Conservation (phyloP, 352 stramenopile species). For the Plasmopara viticola region DNA sequence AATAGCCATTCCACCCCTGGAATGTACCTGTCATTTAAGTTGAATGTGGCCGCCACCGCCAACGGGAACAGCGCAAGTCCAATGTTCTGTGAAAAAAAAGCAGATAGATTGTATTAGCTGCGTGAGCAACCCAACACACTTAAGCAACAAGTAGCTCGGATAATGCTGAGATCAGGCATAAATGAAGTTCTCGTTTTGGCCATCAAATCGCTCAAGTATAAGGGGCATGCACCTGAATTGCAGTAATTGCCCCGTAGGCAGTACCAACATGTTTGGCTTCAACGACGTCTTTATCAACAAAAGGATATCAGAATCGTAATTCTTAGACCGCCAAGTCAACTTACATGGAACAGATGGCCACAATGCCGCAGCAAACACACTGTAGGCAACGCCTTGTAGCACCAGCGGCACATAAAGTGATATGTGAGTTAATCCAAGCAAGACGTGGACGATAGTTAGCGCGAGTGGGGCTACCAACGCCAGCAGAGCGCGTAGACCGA, state of each 20-base stretch:
- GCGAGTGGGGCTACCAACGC: slow-evolving; percentile 66
- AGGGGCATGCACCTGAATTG: slow-evolving; percentile 81
- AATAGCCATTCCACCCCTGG: slow-evolving; percentile 78
- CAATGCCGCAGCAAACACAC: slow-evolving; percentile 87
- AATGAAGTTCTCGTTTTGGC: not conserved
- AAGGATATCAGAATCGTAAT: not conserved
- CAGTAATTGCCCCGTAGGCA: slow-evolving; percentile 90
- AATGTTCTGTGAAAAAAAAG: slow-evolving; percentile 54
- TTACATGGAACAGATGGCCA: slow-evolving; percentile 87
- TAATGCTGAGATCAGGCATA: not conserved
- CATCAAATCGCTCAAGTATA: not conserved
- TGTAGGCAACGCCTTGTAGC: slow-evolving; percentile 89
- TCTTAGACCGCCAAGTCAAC: not conserved
- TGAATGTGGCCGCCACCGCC: slow-evolving; percentile 68
- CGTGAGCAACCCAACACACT: not conserved
- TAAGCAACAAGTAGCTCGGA: too few relatives aligned
- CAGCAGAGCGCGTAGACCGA: slow-evolving; percentile 80
- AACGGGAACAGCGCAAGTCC: slow-evolving; percentile 73
- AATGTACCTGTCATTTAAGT: slow-evolving; percentile 66
- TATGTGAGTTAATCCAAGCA: slow-evolving; percentile 70
- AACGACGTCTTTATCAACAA: slow-evolving; percentile 60
- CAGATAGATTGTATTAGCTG: slow-evolving; percentile 11
- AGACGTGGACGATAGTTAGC: slow-evolving; percentile 79
- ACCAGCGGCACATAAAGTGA: slow-evolving; percentile 83
- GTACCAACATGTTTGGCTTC: slow-evolving; percentile 83